A percentile compares a stretch with the other conserved stretches of the same genome.
Conservation (phyloP, 140 eudicot species). For the Eryngium alpinum region DNA sequence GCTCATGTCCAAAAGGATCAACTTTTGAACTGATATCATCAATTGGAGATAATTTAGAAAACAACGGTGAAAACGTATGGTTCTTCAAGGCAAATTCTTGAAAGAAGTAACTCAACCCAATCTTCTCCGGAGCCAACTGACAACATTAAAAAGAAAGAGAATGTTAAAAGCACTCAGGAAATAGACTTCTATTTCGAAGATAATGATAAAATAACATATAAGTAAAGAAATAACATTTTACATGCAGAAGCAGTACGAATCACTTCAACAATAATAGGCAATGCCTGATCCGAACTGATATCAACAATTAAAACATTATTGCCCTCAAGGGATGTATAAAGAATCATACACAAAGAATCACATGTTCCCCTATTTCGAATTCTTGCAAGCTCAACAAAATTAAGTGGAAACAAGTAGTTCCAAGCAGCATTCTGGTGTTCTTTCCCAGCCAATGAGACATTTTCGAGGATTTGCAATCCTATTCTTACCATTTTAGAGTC, state of each 20-base stretch:
- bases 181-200: too few species aligned
- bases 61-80: slow-evolving; percentile 35
- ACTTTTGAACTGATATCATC: slow-evolving; percentile 4
- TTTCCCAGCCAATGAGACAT: slow-evolving; percentile 68
- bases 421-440: slow-evolving; percentile 49
- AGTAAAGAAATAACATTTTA: slow-evolving; percentile 16
- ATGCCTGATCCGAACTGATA: slow-evolving; percentile 45
- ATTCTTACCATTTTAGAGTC: slow-evolving; percentile 38
- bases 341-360: slow-evolving; percentile 78
- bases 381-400: slow-evolving; percentile 50
- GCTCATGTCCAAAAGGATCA: slow-evolving; percentile 38
- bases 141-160: neutral
- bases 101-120: slow-evolving; percentile 62
- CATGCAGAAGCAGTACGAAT: slow-evolving; percentile 52
- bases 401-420: slow-evolving; percentile 39
- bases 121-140: slow-evolving; percentile 60
- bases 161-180: neutral
- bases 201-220: neutral
- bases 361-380: slow-evolving; percentile 52
- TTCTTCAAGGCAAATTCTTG: slow-evolving; percentile 60
- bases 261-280: slow-evolving; percentile 49
- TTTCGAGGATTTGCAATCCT: slow-evolving; percentile 73
- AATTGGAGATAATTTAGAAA: slow-evolving; percentile 30
- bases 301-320: slow-evolving; percentile 31
- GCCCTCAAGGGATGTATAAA: slow-evolving; percentile 60